Base-by-base conservation (phyloP, 129 eudicot species). In the Apium graveolens region DNA sequence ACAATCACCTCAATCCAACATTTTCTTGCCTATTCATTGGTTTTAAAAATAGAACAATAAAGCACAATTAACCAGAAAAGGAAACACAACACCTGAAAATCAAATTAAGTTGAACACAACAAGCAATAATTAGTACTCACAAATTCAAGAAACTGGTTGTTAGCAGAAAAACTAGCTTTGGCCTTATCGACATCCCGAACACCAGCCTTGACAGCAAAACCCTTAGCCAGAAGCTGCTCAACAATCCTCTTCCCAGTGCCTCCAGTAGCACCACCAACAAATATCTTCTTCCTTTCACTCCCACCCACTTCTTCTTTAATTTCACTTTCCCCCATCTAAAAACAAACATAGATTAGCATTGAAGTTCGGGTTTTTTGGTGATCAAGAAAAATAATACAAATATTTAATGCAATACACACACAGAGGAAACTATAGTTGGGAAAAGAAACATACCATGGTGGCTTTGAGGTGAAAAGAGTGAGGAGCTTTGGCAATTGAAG, bases 181-280 rank as follows among this genome's bases (percentile, higher is more conserved):
- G 96, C 98, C 83, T 88, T 91, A 5, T 87, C 90, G 24, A 87
- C 75, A 74, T 94, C 97, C 21, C 98, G 93, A 73, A 94, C 96
- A 31, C 93, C 96, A 34, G 98, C 98, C 75, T 91, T 94, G 17
- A 94, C 98, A 45, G 97, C 89, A 81, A 91, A 91, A 20, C 98
- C 98, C 80, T 85, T 94, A 37, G 97, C 93, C 84, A 94, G 89
- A 24, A 94, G 84, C 87, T 89, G 98, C 91, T 94, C 91, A 38
- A 94, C 98, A 44, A 91, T 88, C 84, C 98, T 90, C 85, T 88
- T 94, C 29, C 98, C 98, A 34, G 98, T 91, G 79, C 82, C 87
- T 18, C 96, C 98, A 53, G 97, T 94, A 35, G 98, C 98, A 72
- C 98, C 98, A 3, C 97, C 91, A 43, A 94, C 98, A 76, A 94